phyloP scores from a whole-genome alignment of 2,329 filamentous ascomycete genomes.

The Fusarium abutilonis region DNA sequence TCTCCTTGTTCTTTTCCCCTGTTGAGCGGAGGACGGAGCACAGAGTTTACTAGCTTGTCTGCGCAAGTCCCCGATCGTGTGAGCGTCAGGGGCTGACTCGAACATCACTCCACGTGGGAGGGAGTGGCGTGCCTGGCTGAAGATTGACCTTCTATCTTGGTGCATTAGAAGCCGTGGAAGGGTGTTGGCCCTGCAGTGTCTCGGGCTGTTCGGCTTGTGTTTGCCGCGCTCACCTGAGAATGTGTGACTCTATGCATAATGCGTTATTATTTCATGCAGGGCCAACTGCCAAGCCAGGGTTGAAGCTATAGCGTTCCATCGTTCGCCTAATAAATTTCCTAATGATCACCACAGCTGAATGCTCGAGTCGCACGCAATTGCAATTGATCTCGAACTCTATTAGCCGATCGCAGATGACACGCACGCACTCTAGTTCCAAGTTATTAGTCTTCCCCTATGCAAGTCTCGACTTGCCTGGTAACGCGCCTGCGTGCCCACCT shows the following conservation, averaged over 20 bases:
- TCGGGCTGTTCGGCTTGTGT: neutral
- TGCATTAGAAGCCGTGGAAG: too few species aligned
- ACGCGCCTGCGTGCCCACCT: neutral
- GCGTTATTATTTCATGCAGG: too few species aligned
- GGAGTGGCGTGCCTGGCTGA: neutral
- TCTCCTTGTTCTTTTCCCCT: neutral
- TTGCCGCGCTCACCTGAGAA: too few species aligned
- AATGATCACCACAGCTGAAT: too few species aligned
- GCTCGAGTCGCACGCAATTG: too few species aligned
- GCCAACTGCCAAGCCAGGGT: too few species aligned
- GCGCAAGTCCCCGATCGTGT: slow-evolving; percentile 18
- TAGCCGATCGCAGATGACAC: neutral
- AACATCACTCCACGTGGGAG: slow-evolving; percentile 11
- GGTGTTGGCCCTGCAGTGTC: neutral
- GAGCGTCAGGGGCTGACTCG: slow-evolving; percentile 19
- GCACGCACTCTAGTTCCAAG: too few species aligned
- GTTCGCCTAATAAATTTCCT: too few species aligned
- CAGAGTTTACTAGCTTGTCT: slow-evolving; percentile 18
- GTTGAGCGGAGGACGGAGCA: neutral
- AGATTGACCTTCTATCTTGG: neutral
- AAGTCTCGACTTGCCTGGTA: neutral
- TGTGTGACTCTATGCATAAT: too few species aligned
- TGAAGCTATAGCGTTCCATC: too few species aligned
- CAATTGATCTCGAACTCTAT: neutral
- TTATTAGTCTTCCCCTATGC: neutral